These are phyloP conservation scores for Ascocoryne sarcoides DNA, from an alignment of 2,329 filamentous ascomycete species.

Conservation along the genomic window DNA sequence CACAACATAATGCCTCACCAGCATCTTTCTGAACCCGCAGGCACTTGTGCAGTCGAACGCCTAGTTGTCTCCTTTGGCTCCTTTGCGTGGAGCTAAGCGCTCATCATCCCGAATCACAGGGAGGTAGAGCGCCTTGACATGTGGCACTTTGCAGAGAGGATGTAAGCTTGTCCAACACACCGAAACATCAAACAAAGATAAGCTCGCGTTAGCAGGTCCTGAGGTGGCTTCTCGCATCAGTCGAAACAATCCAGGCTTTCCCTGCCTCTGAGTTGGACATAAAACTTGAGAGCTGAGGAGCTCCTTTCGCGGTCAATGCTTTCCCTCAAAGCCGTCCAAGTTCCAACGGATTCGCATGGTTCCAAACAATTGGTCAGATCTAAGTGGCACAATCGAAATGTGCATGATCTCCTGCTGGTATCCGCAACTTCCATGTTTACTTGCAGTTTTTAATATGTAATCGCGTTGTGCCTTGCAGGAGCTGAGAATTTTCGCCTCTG, in stretches of 20 bases:
- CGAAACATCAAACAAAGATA: conserved; percentile 12
- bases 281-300: not conserved
- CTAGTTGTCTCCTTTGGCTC: too few species aligned
- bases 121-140: too few species aligned
- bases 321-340: not conserved
- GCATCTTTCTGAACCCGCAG: too few species aligned
- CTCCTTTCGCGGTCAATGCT: not conserved
- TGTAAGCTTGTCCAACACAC: not conserved
- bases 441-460: not conserved
- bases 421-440: not conserved
- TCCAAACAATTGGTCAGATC: not conserved
- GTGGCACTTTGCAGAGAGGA: too few species aligned
- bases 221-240: conserved; percentile 7
- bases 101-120: too few species aligned
- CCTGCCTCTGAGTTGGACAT: not conserved
- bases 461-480: not conserved
- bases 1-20: too few species aligned
- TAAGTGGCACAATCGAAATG: not conserved
- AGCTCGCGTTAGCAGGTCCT: conserved; percentile 1
- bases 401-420: not conserved
- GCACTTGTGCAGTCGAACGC: too few species aligned
- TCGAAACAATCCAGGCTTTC: conserved; percentile 9
- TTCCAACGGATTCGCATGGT: not conserved
- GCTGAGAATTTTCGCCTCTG: too few species aligned
- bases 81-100: too few species aligned